These are phyloP conservation scores for Gossypium anomalum DNA, from an alignment of 345 rosid species.

Conservation along the genomic window DNA sequence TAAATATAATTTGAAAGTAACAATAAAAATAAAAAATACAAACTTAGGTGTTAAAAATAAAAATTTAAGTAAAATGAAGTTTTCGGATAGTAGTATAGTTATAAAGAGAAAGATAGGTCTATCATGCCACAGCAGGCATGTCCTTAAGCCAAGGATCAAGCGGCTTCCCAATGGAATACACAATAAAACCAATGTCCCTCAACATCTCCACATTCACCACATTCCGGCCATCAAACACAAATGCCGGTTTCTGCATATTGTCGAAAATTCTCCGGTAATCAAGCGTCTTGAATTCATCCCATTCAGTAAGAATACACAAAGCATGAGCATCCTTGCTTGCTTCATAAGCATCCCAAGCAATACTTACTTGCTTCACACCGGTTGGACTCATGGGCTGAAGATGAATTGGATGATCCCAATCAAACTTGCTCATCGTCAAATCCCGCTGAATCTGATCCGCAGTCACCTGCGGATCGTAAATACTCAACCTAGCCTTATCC, in stretches of 20 bases:
- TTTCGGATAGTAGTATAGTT: too few relatives aligned
- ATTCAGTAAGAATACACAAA: conserved; percentile 70
- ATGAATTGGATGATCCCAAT: conserved; percentile 79
- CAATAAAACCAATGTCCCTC: conserved; percentile 76
- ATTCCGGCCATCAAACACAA: conserved; percentile 70
- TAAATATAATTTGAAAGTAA: too few relatives aligned
- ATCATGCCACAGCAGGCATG: conserved; percentile 10
- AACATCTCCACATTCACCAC: conserved; percentile 45
- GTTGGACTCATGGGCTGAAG: conserved; percentile 64
- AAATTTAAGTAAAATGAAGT: too few relatives aligned
- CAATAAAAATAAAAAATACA: too few relatives aligned
- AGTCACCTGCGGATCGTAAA: conserved; percentile 73
- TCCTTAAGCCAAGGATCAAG: neutral
- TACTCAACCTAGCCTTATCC: conserved; percentile 64
- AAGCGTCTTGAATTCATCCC: conserved; percentile 79
- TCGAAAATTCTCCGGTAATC: conserved; percentile 63
- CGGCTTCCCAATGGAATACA: conserved; percentile 44
- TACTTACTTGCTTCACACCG: conserved; percentile 49
- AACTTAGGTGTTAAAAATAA: too few relatives aligned
- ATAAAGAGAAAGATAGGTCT: too few relatives aligned
- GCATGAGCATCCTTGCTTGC: conserved; percentile 72
- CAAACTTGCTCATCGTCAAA: conserved; percentile 63
- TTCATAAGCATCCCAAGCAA: conserved; percentile 65
- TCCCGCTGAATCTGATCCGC: conserved; percentile 74
- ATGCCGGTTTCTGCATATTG: conserved; percentile 80